Conservation (phyloP, 495 filamentous ascomycete genomes). For the Penicillium ochrochloron region DNA sequence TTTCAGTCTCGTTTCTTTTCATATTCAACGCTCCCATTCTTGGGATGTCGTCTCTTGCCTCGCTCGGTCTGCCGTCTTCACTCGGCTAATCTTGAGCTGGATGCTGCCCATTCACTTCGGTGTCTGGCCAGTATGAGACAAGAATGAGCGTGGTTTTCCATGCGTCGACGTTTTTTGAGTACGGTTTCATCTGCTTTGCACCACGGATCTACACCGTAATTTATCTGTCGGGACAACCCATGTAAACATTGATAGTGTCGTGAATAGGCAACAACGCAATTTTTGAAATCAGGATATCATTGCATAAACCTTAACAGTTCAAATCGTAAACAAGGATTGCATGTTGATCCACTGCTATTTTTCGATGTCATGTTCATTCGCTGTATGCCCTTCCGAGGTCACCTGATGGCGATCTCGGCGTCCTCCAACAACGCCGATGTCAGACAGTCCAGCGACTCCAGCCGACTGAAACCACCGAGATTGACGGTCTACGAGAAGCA, state of each 20-base stretch:
- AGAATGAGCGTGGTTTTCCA: conserved; percentile 42
- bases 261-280: background rate
- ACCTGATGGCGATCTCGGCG: conserved; percentile 1
- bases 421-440: conserved; percentile 8
- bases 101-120: conserved; percentile 41
- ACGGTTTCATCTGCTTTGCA: conserved; percentile 48
- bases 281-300: background rate
- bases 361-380: too few relatives aligned
- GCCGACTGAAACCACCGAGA: background rate
- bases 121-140: conserved; percentile 51
- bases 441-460: background rate
- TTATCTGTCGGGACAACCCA: conserved; percentile 53
- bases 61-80: conserved; percentile 54
- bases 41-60: conserved; percentile 55
- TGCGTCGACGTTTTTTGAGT: conserved; percentile 59
- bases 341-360: background rate
- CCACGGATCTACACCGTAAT: conserved; percentile 55
- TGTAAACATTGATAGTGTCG: conserved; percentile 14
- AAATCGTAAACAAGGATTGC: background rate
- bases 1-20: background rate
- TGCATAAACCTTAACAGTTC: background rate
- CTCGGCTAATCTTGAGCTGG: conserved; percentile 63
- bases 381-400: background rate
- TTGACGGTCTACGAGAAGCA: background rate
- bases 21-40: background rate